These are phyloP conservation scores for Incumbomyces lentus DNA, from an alignment of 2,329 filamentous ascomycete genomes.

Conservation along the genomic window DNA sequence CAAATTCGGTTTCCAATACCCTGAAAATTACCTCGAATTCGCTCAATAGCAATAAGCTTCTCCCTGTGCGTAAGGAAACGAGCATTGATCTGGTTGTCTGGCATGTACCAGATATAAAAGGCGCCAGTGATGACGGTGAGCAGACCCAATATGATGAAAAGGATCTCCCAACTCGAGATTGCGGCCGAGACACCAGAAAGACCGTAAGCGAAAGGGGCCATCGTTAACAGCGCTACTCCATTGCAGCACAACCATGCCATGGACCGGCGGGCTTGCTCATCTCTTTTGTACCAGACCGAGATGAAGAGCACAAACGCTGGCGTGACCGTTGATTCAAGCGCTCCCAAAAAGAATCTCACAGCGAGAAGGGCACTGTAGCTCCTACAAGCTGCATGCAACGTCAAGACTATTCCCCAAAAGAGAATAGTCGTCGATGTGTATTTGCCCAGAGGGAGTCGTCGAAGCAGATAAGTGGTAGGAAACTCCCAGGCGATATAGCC, in stretches of 20 bases:
- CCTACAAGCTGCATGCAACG: not conserved
- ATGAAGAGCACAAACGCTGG: constrained; percentile 43
- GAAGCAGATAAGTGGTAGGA: constrained; percentile 47
- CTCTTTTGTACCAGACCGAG: constrained; percentile 38
- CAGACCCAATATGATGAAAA: constrained; percentile 41
- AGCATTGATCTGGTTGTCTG: constrained; percentile 36
- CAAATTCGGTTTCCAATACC: constrained; percentile 45
- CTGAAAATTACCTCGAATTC: constrained; percentile 41
- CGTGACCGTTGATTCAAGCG: constrained; percentile 40
- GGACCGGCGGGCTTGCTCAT: constrained; percentile 45
- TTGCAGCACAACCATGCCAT: constrained; percentile 49
- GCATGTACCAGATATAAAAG: constrained; percentile 34
- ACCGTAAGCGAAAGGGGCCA: constrained; percentile 36
- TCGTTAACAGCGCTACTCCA: constrained; percentile 50
- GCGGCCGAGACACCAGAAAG: constrained; percentile 35
- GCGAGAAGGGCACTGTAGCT: constrained; percentile 34
- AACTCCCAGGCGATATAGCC: constrained; percentile 48
- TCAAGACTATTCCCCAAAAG: not conserved
- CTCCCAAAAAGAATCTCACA: constrained; percentile 37
- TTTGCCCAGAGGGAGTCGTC: constrained; percentile 43
- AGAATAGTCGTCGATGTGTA: constrained; percentile 35
- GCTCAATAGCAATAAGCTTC: constrained; percentile 41
- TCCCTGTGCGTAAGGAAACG: constrained; percentile 34
- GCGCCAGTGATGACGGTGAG: constrained; percentile 23
- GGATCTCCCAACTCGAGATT: constrained; percentile 53